phyloP scores from a whole-genome alignment of 2,329 filamentous ascomycete species.

The Claviceps humidiphila region DNA sequence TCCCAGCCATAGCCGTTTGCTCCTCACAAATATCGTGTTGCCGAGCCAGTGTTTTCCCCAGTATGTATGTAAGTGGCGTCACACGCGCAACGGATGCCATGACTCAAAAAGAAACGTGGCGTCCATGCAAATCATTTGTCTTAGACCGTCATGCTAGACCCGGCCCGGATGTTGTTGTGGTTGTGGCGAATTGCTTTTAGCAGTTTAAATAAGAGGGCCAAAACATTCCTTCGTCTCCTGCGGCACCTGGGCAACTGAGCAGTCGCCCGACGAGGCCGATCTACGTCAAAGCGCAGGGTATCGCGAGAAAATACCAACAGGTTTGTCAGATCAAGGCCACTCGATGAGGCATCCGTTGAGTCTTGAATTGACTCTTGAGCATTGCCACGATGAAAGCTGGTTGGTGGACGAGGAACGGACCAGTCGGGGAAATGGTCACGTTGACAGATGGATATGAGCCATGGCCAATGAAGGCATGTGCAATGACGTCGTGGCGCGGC shows the following conservation, averaged over 20 bases:
- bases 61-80: neutral
- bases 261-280: too few species aligned
- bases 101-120: neutral
- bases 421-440: neutral
- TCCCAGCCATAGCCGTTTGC: neutral
- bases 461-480: neutral
- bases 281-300: too few species aligned
- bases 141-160: neutral
- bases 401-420: neutral
- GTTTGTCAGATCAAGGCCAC: too few species aligned
- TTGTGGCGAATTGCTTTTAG: too few species aligned
- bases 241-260: neutral
- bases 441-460: neutral
- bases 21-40: neutral
- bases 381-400: neutral
- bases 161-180: neutral
- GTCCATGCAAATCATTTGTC: neutral
- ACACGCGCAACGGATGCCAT: neutral
- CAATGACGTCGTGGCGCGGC: constrained; percentile 1
- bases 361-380: too few species aligned
- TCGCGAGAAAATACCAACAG: too few species aligned
- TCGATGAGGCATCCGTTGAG: too few species aligned
- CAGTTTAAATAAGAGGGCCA: too few species aligned
- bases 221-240: neutral
- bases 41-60: neutral